Conservation (phyloP, 305 asterid species). For the Solanum chacoense region DNA sequence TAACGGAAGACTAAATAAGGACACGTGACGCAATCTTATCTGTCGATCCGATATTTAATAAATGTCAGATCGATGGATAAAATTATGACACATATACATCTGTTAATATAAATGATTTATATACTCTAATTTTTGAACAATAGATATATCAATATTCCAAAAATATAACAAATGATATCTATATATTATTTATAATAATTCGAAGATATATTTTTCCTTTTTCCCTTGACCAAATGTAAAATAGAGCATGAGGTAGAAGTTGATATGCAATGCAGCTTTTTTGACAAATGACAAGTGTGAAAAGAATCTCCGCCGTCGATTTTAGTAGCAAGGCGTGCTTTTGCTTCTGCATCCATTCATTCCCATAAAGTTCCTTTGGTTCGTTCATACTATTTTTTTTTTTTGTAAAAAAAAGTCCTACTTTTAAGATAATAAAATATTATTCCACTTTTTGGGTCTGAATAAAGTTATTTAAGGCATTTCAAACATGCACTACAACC, state of each 20-base stretch:
- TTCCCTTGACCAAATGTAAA: neutral
- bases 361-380: neutral
- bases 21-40: too few relatives aligned
- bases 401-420: neutral
- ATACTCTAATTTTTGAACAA: accelerated
- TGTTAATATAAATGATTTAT: too few relatives aligned
- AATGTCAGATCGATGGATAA: accelerated
- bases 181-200: too few relatives aligned
- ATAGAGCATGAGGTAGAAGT: neutral
- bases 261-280: neutral
- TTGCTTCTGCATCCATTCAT: neutral
- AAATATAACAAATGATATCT: accelerated
- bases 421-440: neutral
- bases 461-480: neutral
- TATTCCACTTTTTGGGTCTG: neutral
- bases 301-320: neutral
- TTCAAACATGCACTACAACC: neutral
- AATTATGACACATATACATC: accelerated
- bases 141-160: too few relatives aligned
- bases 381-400: neutral
- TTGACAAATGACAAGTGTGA: neutral
- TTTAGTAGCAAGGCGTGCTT: neutral
- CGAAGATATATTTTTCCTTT: too few relatives aligned
- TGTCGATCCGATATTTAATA: too few relatives aligned
- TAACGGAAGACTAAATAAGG: too few relatives aligned